Evolutionary conservation across 441 rosid species (phyloP).

Genomic region (Manihot esculenta): DNA sequence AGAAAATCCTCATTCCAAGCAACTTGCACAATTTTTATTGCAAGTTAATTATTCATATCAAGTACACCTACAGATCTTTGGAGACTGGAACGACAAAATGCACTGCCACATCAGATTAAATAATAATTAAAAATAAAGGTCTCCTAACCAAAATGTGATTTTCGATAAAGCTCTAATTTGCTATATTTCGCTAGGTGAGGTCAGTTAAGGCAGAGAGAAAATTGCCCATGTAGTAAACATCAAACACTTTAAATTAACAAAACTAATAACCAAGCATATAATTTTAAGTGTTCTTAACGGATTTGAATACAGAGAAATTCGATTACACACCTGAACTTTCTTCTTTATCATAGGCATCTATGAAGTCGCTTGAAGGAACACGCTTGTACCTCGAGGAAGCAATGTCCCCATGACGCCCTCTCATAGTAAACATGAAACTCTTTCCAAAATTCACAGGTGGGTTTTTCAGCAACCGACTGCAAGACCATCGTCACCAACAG

Average conservation of each 20-base stretch:
- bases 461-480: slow-evolving; percentile 31
- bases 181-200: neutral
- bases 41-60: neutral
- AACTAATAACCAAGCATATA: no score
- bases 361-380: slow-evolving; percentile 45
- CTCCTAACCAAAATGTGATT: no score
- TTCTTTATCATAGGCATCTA: slow-evolving; percentile 50
- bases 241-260: no score
- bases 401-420: slow-evolving; percentile 69
- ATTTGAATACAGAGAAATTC: no score
- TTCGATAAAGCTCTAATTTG: no score
- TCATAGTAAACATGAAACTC: slow-evolving; percentile 45
- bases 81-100: neutral
- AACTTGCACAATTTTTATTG: slow-evolving; percentile 8
- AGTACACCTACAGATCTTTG: neutral
- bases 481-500: neutral
- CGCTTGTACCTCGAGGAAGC: slow-evolving; percentile 52
- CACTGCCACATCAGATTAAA: slow-evolving; percentile 8
- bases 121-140: neutral
- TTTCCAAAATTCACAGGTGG: slow-evolving; percentile 24
- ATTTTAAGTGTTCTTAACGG: no score
- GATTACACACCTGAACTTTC: slow-evolving; percentile 45
- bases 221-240: no score
- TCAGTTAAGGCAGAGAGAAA: no score
- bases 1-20: neutral